phyloP scores from a whole-genome alignment of 73 alveolate genomes.

The Diophrys sp. region DNA sequence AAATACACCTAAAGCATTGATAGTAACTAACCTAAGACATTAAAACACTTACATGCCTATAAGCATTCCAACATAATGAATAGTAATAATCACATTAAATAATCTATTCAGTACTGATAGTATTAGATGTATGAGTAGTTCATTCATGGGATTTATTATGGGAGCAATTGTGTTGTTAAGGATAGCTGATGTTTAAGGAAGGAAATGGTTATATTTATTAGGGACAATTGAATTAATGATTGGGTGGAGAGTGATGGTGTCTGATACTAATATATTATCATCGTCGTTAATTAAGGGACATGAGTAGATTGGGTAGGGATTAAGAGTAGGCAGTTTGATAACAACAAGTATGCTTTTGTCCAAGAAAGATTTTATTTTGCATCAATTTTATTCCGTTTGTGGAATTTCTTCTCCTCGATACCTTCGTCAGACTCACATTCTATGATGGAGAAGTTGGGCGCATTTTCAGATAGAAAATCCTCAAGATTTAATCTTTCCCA shows the following conservation, averaged over 20 bases:
- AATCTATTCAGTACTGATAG: conserved; percentile 21
- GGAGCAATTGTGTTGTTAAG: conserved; percentile 37
- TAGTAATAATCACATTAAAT: conserved; percentile 7
- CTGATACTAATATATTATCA: too few species aligned
- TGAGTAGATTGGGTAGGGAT: too few species aligned
- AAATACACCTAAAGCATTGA: background rate
- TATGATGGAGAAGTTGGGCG: too few species aligned
- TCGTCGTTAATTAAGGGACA: too few species aligned
- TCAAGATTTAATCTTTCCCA: too few species aligned
- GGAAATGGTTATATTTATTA: conserved; percentile 27
- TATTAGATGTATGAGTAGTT: conserved; percentile 31
- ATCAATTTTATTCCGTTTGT: too few species aligned
- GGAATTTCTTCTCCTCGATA: too few species aligned
- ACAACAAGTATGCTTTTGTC: too few species aligned
- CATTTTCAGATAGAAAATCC: too few species aligned
- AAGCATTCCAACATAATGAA: conserved; percentile 25
- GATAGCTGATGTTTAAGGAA: conserved; percentile 44
- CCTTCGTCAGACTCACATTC: too few species aligned
- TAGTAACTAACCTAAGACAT: background rate
- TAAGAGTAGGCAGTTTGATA: too few species aligned
- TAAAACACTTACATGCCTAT: background rate
- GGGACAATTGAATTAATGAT: background rate
- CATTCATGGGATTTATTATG: conserved; percentile 35
- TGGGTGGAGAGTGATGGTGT: background rate
- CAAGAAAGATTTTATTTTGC: too few species aligned